Percentiles rank a stretch among this genome's conserved stretches.
Evolutionary conservation across 129 eudicot species (phyloP).

Genomic region (Apium graveolens): DNA sequence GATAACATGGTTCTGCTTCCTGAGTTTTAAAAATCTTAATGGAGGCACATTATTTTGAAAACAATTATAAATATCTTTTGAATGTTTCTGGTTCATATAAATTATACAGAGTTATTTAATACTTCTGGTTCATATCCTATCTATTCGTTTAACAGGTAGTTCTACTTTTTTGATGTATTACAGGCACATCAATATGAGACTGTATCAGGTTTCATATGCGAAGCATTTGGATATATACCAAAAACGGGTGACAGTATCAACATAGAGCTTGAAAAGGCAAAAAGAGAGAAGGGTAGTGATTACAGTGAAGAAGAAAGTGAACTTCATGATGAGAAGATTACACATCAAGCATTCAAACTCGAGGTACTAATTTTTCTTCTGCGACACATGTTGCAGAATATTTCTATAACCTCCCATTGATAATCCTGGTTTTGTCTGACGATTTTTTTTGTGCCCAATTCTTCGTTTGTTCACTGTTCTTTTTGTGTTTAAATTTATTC

Average conservation of each 20-base stretch:
- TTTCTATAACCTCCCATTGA: neutral
- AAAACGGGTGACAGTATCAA: constrained; percentile 82
- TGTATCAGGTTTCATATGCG: constrained; percentile 93
- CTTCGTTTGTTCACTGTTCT: neutral
- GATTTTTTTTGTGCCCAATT: neutral
- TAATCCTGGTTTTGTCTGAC: neutral
- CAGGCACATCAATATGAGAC: constrained; percentile 97
- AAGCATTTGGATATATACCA: constrained; percentile 94
- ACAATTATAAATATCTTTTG: too few relatives aligned
- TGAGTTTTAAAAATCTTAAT: neutral
- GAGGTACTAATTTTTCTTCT: constrained; percentile 35
- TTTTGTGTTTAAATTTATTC: neutral
- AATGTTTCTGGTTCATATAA: neutral
- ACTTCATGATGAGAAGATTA: constrained; percentile 32
- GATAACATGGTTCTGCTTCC: neutral
- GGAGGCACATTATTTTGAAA: neutral
- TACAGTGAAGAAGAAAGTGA: constrained; percentile 21
- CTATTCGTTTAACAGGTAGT: neutral
- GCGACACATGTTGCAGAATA: neutral
- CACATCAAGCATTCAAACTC: constrained; percentile 47
- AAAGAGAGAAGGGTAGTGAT: neutral
- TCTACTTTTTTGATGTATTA: neutral
- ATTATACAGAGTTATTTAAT: neutral
- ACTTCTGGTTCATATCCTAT: neutral
- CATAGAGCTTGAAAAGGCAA: constrained; percentile 62